Percentiles rank a stretch among this genome's conserved stretches.
Conservation (phyloP, 1,284 basidiomycete species). For the Malassezia obtusa region DNA sequence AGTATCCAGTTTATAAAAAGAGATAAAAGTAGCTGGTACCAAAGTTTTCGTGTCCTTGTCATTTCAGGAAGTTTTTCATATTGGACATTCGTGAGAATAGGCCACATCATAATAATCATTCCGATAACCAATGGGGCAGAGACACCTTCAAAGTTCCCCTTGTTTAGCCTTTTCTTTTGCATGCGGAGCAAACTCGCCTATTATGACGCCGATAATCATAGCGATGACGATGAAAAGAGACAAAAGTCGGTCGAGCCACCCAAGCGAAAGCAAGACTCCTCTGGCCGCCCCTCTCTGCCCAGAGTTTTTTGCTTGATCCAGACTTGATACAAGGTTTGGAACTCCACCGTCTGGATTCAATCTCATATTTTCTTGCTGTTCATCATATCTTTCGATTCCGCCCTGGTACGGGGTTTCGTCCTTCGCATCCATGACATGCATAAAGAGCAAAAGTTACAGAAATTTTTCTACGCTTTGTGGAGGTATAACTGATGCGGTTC, state of each 20-base stretch:
- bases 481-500: too few relatives aligned
- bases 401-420: too few relatives aligned
- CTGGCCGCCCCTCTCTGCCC: slow-evolving; percentile 18
- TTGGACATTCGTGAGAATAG: slow-evolving; percentile 62
- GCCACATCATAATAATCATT: slow-evolving; percentile 81
- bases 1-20: slow-evolving; percentile 71
- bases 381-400: too few relatives aligned
- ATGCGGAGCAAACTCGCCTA: slow-evolving; percentile 53
- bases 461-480: too few relatives aligned
- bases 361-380: too few relatives aligned
- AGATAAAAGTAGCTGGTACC: slow-evolving; percentile 64
- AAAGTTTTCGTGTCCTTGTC: slow-evolving; percentile 56
- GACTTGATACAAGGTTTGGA: slow-evolving; percentile 18
- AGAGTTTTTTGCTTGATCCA: slow-evolving; percentile 25
- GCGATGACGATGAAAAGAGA: slow-evolving; percentile 63
- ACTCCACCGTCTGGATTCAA: too few relatives aligned
- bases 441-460: too few relatives aligned
- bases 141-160: slow-evolving; percentile 44
- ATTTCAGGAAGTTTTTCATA: slow-evolving; percentile 62
- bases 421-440: too few relatives aligned
- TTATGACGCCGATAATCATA: slow-evolving; percentile 70
- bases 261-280: slow-evolving; percentile 39
- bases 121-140: slow-evolving; percentile 38
- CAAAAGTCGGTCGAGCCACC: slow-evolving; percentile 59
- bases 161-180: slow-evolving; percentile 28